These are phyloP conservation scores for Aspergillus awamori DNA, from an alignment of 2,329 filamentous ascomycete species.

Conservation along the genomic window DNA sequence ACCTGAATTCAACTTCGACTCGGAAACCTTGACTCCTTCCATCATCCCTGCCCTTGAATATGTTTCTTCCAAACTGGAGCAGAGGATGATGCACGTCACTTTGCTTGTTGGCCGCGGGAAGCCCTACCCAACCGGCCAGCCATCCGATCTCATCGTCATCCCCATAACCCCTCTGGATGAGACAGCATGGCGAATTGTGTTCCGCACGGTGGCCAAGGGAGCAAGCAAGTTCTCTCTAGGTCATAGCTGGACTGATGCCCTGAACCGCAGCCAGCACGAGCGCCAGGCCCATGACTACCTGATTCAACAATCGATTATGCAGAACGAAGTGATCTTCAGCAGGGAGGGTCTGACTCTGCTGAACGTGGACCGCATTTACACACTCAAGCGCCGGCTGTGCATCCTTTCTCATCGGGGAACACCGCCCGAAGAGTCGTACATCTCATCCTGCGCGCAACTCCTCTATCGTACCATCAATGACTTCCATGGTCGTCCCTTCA, in stretches of 20 bases:
- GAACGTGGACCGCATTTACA: conserved; percentile 50
- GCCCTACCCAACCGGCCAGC: conserved; percentile 42
- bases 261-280: conserved; percentile 39
- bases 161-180: conserved; percentile 39
- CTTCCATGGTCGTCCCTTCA: conserved; percentile 47
- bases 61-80: conserved; percentile 45
- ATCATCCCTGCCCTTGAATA: conserved; percentile 46
- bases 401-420: conserved; percentile 37
- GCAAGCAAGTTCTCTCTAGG: conserved; percentile 43
- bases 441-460: conserved; percentile 44
- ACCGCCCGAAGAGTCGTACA: conserved; percentile 37
- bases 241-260: conserved; percentile 42
- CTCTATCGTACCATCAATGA: conserved; percentile 45
- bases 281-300: conserved; percentile 45
- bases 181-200: conserved; percentile 34
- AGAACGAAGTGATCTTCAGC: conserved; percentile 49
- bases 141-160: conserved; percentile 43
- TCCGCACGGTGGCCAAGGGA: conserved; percentile 40
- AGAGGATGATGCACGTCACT: conserved; percentile 44
- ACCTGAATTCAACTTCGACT: conserved; percentile 41
- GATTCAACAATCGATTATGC: conserved; percentile 46
- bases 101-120: conserved; percentile 45
- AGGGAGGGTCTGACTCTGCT: conserved; percentile 49
- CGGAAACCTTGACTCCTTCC: conserved; percentile 40
- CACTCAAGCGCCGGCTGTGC: conserved; percentile 47